These are phyloP conservation scores for Mallotus nudiflorus DNA, from an alignment of 345 rosid species.

Conservation along the genomic window DNA sequence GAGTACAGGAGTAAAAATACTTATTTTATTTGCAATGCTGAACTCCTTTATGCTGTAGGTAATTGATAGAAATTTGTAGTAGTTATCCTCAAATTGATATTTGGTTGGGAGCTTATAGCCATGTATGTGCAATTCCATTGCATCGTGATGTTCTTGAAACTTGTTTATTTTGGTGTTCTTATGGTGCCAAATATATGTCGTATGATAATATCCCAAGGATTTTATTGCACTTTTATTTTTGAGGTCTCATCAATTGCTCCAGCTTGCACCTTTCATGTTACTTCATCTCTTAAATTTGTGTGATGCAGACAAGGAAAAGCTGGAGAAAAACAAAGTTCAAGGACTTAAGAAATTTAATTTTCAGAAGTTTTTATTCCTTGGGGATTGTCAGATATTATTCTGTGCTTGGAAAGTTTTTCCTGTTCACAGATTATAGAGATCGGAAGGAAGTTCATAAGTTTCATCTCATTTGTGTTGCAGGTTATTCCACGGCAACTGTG, in stretches of 20 bases:
- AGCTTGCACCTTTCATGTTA: background rate
- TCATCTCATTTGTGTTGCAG: constrained; percentile 37
- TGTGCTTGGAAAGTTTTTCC: background rate
- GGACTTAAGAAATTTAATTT: background rate
- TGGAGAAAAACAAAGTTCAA: no score
- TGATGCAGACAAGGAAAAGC: no score
- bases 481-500: constrained; percentile 95
- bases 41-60: background rate
- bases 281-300: background rate
- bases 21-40: background rate
- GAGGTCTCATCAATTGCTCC: background rate
- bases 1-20: background rate
- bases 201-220: background rate
- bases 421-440: background rate
- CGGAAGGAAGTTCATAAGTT: background rate
- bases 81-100: background rate
- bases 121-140: background rate
- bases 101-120: background rate
- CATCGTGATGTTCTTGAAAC: background rate
- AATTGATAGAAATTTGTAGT: background rate
- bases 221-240: background rate
- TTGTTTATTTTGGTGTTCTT: background rate
- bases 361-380: background rate
- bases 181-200: background rate
- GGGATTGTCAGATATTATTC: background rate